Evolutionary conservation across 768 basidiomycete species (phyloP).

Genomic region (Leccinellum luteum): DNA sequence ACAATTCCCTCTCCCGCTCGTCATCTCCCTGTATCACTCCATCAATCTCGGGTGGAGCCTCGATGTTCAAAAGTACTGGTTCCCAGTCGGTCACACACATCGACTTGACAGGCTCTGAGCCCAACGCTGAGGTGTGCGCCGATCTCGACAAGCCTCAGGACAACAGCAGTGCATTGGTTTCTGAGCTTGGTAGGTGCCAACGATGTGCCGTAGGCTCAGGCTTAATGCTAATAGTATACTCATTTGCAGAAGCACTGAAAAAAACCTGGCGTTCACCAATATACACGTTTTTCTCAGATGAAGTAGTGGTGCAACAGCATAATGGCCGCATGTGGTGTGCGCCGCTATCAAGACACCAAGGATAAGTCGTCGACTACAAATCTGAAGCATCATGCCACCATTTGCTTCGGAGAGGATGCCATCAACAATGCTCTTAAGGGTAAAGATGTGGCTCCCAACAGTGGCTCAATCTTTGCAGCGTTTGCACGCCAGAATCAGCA

Average conservation of each 20-base stretch:
- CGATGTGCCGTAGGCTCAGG: no score
- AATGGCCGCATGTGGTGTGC: background rate
- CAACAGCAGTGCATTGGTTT: no score
- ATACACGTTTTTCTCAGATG: background rate
- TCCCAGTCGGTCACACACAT: background rate
- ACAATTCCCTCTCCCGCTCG: background rate
- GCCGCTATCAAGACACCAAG: background rate
- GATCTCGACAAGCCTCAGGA: no score
- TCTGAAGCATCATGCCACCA: background rate
- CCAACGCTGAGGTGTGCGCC: no score
- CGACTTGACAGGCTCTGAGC: background rate
- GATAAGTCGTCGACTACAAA: background rate
- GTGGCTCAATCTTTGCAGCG: background rate
- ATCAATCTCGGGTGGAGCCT: background rate
- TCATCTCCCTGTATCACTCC: background rate
- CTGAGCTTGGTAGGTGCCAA: no score
- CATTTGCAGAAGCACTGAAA: background rate
- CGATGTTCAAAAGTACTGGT: background rate
- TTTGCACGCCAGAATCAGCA: background rate
- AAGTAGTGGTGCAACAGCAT: background rate
- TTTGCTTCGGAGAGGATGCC: background rate
- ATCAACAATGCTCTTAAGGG: background rate
- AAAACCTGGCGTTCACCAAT: background rate
- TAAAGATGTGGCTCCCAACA: background rate
- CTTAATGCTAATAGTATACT: no score